These are phyloP conservation scores for Pythium dissimile DNA, from an alignment of 352 stramenopile species.

Conservation along the genomic window DNA sequence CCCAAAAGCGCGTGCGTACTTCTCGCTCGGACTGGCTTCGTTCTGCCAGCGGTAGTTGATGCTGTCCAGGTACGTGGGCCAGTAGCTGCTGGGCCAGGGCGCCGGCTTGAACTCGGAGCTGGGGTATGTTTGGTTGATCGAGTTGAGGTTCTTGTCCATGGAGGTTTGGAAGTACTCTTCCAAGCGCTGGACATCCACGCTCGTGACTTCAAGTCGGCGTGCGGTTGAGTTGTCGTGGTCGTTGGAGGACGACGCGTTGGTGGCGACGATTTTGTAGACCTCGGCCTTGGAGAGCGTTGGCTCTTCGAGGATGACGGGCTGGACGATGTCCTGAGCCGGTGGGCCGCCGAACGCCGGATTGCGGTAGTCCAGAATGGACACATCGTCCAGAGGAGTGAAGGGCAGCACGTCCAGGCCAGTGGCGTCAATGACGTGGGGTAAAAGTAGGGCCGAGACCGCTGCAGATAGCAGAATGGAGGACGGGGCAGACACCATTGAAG, in stretches of 20 bases:
- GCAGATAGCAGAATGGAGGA: background rate
- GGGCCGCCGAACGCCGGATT: conserved; percentile 10
- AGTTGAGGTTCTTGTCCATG: conserved; percentile 20
- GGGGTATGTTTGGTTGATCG: conserved; percentile 13
- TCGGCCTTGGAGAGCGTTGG: conserved; percentile 7
- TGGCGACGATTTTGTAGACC: background rate
- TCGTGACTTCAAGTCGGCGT: conserved; percentile 14
- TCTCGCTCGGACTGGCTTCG: conserved; percentile 14
- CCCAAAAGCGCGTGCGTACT: conserved; percentile 23
- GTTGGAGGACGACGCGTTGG: background rate
- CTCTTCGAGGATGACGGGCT: conserved; percentile 1
- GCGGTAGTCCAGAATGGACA: background rate
- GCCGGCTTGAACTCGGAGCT: background rate
- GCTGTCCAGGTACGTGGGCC: conserved; percentile 53
- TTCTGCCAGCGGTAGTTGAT: conserved; percentile 47
- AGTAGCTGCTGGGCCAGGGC: conserved; percentile 39
- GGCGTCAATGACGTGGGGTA: background rate
- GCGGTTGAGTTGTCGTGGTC: background rate
- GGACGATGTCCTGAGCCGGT: background rate
- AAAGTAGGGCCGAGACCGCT: background rate
- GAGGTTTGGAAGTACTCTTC: conserved; percentile 13
- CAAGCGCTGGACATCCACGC: conserved; percentile 12
- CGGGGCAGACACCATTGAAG: background rate
- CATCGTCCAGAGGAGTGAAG: background rate
- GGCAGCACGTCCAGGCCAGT: conserved; percentile 11